Percentiles rank a stretch among this genome's conserved stretches.
phyloP scores from a whole-genome alignment of 2,329 filamentous ascomycete species.

The Exophiala sp. region DNA sequence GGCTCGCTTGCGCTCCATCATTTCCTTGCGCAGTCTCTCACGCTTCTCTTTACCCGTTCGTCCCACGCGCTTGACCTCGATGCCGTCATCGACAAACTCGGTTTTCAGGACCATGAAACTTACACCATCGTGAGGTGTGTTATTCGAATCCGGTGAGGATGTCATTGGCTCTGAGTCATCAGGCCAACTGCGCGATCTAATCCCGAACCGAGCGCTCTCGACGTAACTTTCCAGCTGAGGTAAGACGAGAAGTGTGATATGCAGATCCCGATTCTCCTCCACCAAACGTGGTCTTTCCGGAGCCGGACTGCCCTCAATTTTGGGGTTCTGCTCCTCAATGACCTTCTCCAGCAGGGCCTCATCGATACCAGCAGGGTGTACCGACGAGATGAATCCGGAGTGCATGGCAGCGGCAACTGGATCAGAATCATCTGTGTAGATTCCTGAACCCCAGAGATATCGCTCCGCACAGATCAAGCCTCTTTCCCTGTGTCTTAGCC shows the following conservation, averaged over 20 bases:
- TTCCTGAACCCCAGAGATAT: constrained; percentile 86
- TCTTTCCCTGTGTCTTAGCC: constrained; percentile 65
- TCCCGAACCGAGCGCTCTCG: constrained; percentile 70
- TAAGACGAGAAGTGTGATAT: constrained; percentile 81
- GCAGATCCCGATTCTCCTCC: constrained; percentile 69
- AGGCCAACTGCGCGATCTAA: constrained; percentile 73
- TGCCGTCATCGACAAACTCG: constrained; percentile 77
- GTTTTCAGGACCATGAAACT: constrained; percentile 81
- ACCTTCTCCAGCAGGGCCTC: constrained; percentile 60
- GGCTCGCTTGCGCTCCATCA: constrained; percentile 27
- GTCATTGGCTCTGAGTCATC: constrained; percentile 10
- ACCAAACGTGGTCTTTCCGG: constrained; percentile 46
- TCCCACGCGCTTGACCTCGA: constrained; percentile 44
- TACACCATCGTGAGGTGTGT: constrained; percentile 74
- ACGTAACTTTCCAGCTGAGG: constrained; percentile 75
- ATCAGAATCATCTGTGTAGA: constrained; percentile 96
- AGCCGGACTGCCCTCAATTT: constrained; percentile 46
- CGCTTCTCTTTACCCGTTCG: constrained; percentile 47
- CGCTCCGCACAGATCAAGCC: constrained; percentile 79
- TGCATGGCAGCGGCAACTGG: constrained; percentile 90
- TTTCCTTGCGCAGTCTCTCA: constrained; percentile 44
- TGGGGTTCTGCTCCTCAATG: constrained; percentile 46
- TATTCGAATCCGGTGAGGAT: constrained; percentile 31
- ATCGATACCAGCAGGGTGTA: constrained; percentile 78
- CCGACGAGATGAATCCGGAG: constrained; percentile 84